These are phyloP conservation scores for Sophora flavescens DNA, from an alignment of 306 rosid species.

Conservation along the genomic window DNA sequence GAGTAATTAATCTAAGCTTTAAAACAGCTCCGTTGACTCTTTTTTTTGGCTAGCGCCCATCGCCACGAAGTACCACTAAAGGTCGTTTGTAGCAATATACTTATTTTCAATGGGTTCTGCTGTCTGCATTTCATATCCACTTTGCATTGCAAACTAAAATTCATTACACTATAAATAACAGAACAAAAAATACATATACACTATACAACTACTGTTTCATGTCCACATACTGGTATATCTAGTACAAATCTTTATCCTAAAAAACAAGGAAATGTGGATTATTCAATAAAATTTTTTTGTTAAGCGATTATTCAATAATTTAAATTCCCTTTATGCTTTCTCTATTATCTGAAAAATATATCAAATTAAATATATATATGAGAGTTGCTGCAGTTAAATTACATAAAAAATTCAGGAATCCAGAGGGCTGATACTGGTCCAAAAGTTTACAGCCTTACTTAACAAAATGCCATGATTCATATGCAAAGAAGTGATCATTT, in stretches of 20 bases:
- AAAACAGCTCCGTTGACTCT: neutral
- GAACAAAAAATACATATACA: too few relatives aligned
- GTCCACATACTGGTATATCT: too few relatives aligned
- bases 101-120: neutral
- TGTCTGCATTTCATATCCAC: neutral
- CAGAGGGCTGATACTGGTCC: neutral
- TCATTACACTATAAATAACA: too few relatives aligned
- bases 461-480: constrained; percentile 21
- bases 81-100: neutral
- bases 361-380: neutral
- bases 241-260: too few relatives aligned
- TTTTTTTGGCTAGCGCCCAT: too few relatives aligned
- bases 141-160: too few relatives aligned
- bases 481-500: neutral
- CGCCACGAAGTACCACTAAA: neutral
- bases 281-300: too few relatives aligned
- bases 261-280: neutral
- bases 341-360: neutral
- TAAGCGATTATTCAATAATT: neutral
- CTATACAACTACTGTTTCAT: too few relatives aligned
- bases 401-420: neutral
- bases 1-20: neutral
- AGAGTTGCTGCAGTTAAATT: constrained; percentile 16
- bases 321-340: neutral
- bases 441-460: neutral